Evolutionary conservation across 1,284 basidiomycete genomes (phyloP), one percentile per base, ranked within the genome.

Genomic region (Tetrapyrgos nigripes): DNA sequence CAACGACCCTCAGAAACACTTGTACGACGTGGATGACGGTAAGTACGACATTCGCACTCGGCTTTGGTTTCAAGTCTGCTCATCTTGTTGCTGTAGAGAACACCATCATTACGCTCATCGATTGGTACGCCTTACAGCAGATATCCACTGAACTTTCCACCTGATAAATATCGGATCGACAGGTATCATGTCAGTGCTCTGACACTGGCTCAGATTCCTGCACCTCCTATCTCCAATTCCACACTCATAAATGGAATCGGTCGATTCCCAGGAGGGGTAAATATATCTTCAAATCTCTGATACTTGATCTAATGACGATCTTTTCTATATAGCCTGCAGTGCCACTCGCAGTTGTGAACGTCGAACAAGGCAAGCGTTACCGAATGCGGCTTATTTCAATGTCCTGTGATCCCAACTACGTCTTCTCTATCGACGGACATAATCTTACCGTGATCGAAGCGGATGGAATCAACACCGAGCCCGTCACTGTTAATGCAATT

Each of bases 351-450:
- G 70, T 77, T 3, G 66, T 79, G 49, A 69, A 55, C 21, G 73
- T 75, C 6, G 35, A 46, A 13, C 23, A 54, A 49, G 63, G 63
- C 24, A 60, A 61, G 23, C 57, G 63, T 4, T 75, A 73, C 57
- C 71, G 73, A 3, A 66, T 74, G 62, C 71, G 86, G n/a, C 66
- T 88, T 51, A 72, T 87, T 69, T 83, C 82, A 66, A 79, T 80
- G 70, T 68, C 78, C 1, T 76, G 74, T 58, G 70, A 74, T 58
- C 64, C 73, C 9, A 67, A 68, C 60, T 72, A 63, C 63, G 67
- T 51, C 5, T 76, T 79, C 67, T 64, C 69, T 21, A 75, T 79
- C 53, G 72, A 77, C 47, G 67, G 66, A 8, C 76, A 79, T 44
- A 54, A 52, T 43, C 14, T 62, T 40, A 58, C 45, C 8, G 50